Percentiles rank a stretch among this genome's conserved stretches.
phyloP scores from a whole-genome alignment of 2,329 filamentous ascomycete species.

The Claviceps purpurea region DNA sequence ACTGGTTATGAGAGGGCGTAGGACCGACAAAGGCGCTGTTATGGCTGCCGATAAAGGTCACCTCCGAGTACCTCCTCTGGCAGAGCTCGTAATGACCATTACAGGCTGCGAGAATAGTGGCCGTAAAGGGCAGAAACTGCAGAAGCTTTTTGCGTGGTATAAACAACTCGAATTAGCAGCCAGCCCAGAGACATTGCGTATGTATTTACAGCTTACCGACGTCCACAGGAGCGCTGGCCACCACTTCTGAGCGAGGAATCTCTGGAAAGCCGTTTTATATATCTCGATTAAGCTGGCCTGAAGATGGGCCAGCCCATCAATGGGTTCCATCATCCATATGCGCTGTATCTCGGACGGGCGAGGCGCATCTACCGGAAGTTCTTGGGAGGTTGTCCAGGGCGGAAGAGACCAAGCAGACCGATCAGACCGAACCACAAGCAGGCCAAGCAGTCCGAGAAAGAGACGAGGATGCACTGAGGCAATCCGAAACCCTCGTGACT shows the following conservation, averaged over 20 bases:
- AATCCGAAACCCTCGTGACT: not conserved
- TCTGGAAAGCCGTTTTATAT: not conserved
- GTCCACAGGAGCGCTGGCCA: conserved; percentile 2
- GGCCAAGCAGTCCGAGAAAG: too few species aligned
- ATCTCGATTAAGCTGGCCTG: conserved; percentile 1
- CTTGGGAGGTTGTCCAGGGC: not conserved
- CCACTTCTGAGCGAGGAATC: conserved; percentile 1
- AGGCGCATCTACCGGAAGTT: not conserved
- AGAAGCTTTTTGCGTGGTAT: conserved; percentile 8
- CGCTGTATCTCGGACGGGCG: not conserved
- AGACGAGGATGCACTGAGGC: too few species aligned
- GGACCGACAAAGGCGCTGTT: conserved; percentile 50
- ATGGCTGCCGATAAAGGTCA: conserved; percentile 51
- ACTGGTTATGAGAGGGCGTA: conserved; percentile 44
- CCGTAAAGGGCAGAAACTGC: conserved; percentile 9
- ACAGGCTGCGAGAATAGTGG: conserved; percentile 25
- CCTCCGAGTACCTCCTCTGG: conserved; percentile 40
- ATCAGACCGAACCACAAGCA: not conserved
- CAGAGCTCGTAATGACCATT: conserved; percentile 47
- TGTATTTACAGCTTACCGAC: not conserved
- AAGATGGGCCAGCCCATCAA: conserved; percentile 6
- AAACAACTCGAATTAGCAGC: not conserved
- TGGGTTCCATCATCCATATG: conserved; percentile 7
- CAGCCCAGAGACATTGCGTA: not conserved
- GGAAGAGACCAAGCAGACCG: not conserved